Evolutionary conservation across 192 early-diverging fungal genomes (phyloP), one percentile per base, ranked within the genome.

Genomic region (Backusella tuberculispora): DNA sequence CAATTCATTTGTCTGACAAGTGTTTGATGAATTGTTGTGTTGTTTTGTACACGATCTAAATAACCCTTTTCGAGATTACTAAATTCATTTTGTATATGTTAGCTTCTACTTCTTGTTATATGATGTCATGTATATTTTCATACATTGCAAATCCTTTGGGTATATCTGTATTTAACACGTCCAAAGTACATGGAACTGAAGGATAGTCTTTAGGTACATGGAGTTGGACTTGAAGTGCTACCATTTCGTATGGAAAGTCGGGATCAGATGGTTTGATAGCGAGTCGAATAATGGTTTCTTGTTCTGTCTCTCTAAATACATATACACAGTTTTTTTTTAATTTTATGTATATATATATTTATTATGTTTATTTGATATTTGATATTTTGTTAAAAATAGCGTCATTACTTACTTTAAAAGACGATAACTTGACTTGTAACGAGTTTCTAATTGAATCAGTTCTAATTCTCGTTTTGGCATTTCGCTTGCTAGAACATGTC

Each of bases 231-330:
- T 86, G 76, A 24, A 95, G 77, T n/a, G 80, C 74, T 38, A 85
- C 78, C 47, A 95, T 80, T 56, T 94, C 93, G 68, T 85, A 95
- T 14, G 94, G 92, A 68, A 95, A 95, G 69, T 95, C 94, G 24
- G 94, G 94, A 56, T 95, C 92, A 26, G 79, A 80, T 6, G 88
- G 88, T 29, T 46, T 41, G 26, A 83, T 47, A 13, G 74, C 77
- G 13, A 82, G 41, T 72, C 73, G 69, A 10, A 82, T 70, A 10
- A 72, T 53, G 6, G 71, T 82, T 21, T 66, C 73, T 38, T 72
- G 15, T 5, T 63, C 34, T 0, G 29, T 66, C 19, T 73, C 50
- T 29, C 71, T 24, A n/a, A n/a, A 42, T 37, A 60, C 5, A 4
- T 13, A 26, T 12, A 60, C 14, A 46, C 10, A 14, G 3, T 68